These are phyloP conservation scores for Laetiporus sulphureus DNA, from an alignment of 1,284 basidiomycete species.

Conservation along the genomic window DNA sequence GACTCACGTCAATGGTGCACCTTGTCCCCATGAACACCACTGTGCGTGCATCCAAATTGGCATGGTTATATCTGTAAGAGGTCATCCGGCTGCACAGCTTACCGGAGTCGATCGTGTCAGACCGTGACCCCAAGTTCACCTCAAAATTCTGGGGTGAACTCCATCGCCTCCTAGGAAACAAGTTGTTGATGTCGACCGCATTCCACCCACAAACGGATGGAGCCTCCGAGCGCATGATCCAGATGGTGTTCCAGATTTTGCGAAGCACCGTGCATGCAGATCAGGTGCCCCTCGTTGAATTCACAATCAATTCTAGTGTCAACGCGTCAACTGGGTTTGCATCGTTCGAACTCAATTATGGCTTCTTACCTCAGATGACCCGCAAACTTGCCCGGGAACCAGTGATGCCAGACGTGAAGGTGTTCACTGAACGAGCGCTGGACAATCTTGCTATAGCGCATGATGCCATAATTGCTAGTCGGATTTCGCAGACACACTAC, in stretches of 20 bases:
- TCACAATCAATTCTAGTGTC: slow-evolving; percentile 20
- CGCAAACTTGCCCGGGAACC: too few species aligned
- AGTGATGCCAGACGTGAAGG: too few species aligned
- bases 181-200: slow-evolving; percentile 11
- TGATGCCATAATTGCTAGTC: too few species aligned
- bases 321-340: slow-evolving; percentile 23
- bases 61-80: slow-evolving; percentile 16
- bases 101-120: slow-evolving; percentile 27
- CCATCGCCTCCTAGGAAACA: slow-evolving; percentile 22
- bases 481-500: too few species aligned
- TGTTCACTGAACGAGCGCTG: too few species aligned
- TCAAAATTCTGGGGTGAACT: slow-evolving; percentile 34
- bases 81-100: slow-evolving; percentile 29
- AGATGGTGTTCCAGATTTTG: slow-evolving; percentile 32
- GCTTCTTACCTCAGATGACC: too few species aligned
- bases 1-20: slow-evolving; percentile 16
- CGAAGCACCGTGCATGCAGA: slow-evolving; percentile 36
- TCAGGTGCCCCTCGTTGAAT: slow-evolving; percentile 36
- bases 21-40: slow-evolving; percentile 25
- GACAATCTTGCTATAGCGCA: too few species aligned
- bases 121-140: slow-evolving; percentile 34
- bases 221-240: slow-evolving; percentile 21
- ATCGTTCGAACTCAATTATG: too few species aligned
- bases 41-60: slow-evolving; percentile 24
- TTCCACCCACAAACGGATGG: slow-evolving; percentile 38